Evolutionary conservation across 1,139 yeast genomes (phyloP), one percentile per base, ranked within the genome.

Genomic region (Kodamaea arcana): DNA sequence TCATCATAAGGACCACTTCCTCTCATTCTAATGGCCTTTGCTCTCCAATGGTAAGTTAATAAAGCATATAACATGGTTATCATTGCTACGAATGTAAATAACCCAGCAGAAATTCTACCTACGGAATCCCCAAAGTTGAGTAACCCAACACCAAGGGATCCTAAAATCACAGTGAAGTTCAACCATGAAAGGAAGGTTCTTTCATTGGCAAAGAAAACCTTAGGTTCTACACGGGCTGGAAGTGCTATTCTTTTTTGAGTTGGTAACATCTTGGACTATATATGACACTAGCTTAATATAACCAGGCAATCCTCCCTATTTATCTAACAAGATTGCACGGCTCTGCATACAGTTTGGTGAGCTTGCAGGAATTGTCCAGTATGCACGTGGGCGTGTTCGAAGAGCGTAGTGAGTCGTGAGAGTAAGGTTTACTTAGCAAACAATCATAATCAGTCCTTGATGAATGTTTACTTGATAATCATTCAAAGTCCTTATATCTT

Each of bases 1-100:
- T 92, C 99, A 56, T 92, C 99, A 58, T 92, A 92, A 21, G 98
- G 98, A 32, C 98, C 98, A 10, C 94, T 77, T 24, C 98, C 98
- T 62, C 97, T 82, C 65, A 92, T 77, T 62, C 99, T 81, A 51
- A 92, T 92, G 42, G 98, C 98, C 57, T 90, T 87, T 3, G 98
- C 98, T 70, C 99, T 86, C 98, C 98, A 94, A 63, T 92, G 99
- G 61, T 94, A 92, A 15, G 97, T 94, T 32, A 87, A 75, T 44
- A 92, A 75, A 4, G 99, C 98, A 55, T 92, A 92, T 7, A 83
- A 75, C 99, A 92, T 92, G 24, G 97, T 92, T 46, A 87, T 86
- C 97, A 92, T 90, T 47, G 98, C 96, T 45, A 83, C 80, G 44
- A 92, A 73, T 3, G 98, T 94, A 72, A 92, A 92, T 42, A 92